Conservation (phyloP, 2,329 filamentous ascomycete species). For the Lasiodiplodia theobromae region DNA sequence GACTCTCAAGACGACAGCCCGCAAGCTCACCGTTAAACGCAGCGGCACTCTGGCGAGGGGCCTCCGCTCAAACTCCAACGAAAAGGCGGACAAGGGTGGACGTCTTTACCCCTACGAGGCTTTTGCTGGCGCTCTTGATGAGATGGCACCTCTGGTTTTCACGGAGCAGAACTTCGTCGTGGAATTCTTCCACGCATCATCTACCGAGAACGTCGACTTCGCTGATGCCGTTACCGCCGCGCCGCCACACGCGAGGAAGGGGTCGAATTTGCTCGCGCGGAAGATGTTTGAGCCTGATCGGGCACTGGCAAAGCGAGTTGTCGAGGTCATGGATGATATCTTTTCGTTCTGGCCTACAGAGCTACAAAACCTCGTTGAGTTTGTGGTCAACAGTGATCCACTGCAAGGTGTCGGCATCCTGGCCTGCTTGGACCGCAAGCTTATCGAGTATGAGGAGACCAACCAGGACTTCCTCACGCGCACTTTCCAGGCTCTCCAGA, state of each 20-base stretch:
- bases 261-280: constrained; percentile 75
- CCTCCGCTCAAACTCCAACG: constrained; percentile 71
- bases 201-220: constrained; percentile 81
- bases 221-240: constrained; percentile 75
- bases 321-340: constrained; percentile 87
- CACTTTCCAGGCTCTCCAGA: constrained; percentile 79
- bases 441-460: constrained; percentile 81
- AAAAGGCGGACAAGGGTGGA: constrained; percentile 67
- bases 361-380: constrained; percentile 80
- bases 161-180: constrained; percentile 97
- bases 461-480: constrained; percentile 91
- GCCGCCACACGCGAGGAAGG: constrained; percentile 71
- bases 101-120: constrained; percentile 79
- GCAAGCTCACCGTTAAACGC: constrained; percentile 92
- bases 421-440: constrained; percentile 78
- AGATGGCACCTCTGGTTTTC: constrained; percentile 81
- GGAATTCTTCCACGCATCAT: constrained; percentile 97
- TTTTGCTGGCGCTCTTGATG: constrained; percentile 80
- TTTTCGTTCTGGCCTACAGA: constrained; percentile 84
- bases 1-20: constrained; percentile 70
- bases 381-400: constrained; percentile 80
- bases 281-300: constrained; percentile 89
- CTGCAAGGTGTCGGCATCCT: constrained; percentile 92
- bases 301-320: constrained; percentile 81
- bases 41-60: constrained; percentile 84